Evolutionary conservation across 495 filamentous ascomycete species (phyloP).

Genomic region (Neurospora sp.): DNA sequence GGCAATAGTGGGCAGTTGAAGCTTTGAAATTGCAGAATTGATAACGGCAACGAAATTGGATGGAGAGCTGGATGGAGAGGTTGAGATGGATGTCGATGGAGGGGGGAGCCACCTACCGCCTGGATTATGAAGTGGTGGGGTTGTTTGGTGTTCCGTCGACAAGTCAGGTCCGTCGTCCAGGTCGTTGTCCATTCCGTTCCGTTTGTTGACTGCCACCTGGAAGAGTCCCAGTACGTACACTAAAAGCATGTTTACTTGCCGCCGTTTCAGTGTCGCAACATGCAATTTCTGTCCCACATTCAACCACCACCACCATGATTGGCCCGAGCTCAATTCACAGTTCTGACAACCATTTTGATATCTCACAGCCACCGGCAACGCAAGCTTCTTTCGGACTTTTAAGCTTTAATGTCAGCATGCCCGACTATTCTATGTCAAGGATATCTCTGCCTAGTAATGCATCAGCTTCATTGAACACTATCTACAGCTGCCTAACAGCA

Average conservation of each 20-base stretch:
- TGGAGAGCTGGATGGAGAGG: slow-evolving; percentile 18
- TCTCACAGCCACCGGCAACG: background rate
- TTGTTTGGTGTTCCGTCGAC: background rate
- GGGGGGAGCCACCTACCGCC: slow-evolving; percentile 5
- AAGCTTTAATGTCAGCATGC: background rate
- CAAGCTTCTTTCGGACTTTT: background rate
- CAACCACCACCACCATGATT: background rate
- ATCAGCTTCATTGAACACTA: background rate
- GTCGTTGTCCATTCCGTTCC: slow-evolving; percentile 7
- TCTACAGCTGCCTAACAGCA: background rate
- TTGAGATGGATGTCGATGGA: background rate
- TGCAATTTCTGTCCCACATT: background rate
- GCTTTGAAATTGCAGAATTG: background rate
- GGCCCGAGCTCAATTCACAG: background rate
- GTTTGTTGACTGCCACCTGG: background rate
- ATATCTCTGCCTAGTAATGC: background rate
- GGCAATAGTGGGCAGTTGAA: background rate
- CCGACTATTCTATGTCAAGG: background rate
- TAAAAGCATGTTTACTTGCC: background rate
- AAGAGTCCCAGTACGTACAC: background rate
- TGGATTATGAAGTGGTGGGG: background rate
- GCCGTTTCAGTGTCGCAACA: background rate
- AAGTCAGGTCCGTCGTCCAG: slow-evolving; percentile 11
- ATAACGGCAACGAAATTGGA: slow-evolving; percentile 12
- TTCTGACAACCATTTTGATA: background rate